Conservation (phyloP, 495 filamentous ascomycete species). For the Aspergillus sparsus region DNA sequence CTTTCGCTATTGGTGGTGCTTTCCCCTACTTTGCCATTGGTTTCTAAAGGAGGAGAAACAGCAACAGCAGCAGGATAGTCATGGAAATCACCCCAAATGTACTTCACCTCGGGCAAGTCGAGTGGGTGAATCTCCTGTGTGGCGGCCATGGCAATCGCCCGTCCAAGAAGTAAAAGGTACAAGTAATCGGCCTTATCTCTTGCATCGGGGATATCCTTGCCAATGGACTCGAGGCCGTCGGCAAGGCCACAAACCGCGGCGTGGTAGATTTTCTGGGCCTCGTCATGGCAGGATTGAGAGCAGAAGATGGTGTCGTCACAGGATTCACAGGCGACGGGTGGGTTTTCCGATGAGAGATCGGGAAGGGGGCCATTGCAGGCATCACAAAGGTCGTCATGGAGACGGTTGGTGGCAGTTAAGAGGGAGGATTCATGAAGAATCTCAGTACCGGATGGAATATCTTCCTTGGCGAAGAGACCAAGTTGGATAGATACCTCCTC, state of each 20-base stretch:
- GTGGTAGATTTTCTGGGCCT: conserved; percentile 78
- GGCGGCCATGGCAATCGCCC: conserved; percentile 80
- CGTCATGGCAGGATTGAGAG: conserved; percentile 66
- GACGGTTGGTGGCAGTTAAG: conserved; percentile 77
- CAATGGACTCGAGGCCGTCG: conserved; percentile 75
- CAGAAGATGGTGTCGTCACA: conserved; percentile 90
- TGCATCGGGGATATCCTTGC: conserved; percentile 70
- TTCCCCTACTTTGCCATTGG: conserved; percentile 6
- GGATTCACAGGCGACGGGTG: conserved; percentile 63
- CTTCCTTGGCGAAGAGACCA: conserved; percentile 82
- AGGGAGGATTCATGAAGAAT: conserved; percentile 77
- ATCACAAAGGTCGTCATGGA: conserved; percentile 80
- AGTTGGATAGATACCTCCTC: conserved; percentile 63
- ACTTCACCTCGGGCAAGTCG: conserved; percentile 80
- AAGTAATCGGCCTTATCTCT: conserved; percentile 72
- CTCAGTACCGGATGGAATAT: conserved; percentile 74
- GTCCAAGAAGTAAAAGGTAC: conserved; percentile 75
- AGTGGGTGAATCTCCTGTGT: conserved; percentile 83
- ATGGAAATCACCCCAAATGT: conserved; percentile 88
- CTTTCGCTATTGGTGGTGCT: conserved; percentile 9
- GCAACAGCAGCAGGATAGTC: conserved; percentile 25
- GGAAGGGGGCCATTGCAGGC: conserved; percentile 79
- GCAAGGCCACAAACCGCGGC: conserved; percentile 77
- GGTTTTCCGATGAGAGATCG: conserved; percentile 46
- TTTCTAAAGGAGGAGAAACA: conserved; percentile 16